These are phyloP conservation scores for Cutaneotrichosporon sp. DNA, from an alignment of 1,284 basidiomycete genomes.

Conservation along the genomic window DNA sequence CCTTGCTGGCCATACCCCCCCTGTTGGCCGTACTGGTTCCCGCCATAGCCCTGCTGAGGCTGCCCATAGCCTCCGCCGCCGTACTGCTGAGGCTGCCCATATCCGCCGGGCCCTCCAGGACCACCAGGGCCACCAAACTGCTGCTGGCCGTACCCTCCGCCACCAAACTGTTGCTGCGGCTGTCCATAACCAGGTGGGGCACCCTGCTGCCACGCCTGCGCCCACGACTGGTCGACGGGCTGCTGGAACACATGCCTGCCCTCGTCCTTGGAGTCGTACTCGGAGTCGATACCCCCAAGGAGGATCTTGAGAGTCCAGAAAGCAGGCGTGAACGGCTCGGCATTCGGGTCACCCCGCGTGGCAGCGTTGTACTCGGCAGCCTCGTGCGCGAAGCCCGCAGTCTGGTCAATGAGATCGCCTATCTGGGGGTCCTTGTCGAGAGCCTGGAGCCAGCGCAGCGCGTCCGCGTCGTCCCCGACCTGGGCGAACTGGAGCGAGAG, in stretches of 20 bases:
- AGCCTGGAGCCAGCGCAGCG: conserved; percentile 5
- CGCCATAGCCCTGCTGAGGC: neutral
- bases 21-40: no score
- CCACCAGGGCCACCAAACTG: neutral
- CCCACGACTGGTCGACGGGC: neutral
- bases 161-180: neutral
- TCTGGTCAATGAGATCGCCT: conserved; percentile 13
- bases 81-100: neutral
- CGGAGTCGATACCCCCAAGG: conserved; percentile 7
- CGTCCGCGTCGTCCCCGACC: conserved; percentile 13
- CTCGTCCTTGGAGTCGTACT: conserved; percentile 1
- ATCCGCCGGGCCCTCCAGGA: no score
- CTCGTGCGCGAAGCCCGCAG: conserved; percentile 18
- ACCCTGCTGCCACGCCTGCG: neutral
- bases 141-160: neutral
- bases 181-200: neutral
- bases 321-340: neutral
- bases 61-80: neutral
- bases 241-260: neutral
- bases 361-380: conserved; percentile 5
- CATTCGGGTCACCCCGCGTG: neutral
- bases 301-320: conserved; percentile 11
- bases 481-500: conserved; percentile 12
- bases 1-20: neutral
- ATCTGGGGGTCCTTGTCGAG: conserved; percentile 10